Evolutionary conservation across 1,139 yeast species (phyloP).

Genomic region (Lodderomyces oxycetoniae): DNA sequence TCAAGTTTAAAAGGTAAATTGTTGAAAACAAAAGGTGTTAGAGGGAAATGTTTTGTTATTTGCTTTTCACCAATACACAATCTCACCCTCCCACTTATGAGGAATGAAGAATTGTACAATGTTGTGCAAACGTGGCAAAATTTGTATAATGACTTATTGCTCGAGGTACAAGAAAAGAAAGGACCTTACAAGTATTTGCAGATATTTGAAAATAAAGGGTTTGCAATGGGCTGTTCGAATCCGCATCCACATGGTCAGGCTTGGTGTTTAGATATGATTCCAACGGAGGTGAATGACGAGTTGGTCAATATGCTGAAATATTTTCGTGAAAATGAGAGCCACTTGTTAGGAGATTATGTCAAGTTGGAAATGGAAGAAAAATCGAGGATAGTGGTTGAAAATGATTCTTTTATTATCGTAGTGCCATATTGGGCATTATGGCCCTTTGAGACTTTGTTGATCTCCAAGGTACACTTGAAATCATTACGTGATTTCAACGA

Average conservation of each 20-base stretch:
- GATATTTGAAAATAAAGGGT: constrained; percentile 74
- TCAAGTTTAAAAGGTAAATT: constrained; percentile 37
- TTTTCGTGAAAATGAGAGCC: constrained; percentile 38
- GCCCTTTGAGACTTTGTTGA: constrained; percentile 71
- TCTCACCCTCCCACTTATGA: constrained; percentile 63
- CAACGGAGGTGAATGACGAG: constrained; percentile 66
- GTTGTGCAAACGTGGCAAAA: constrained; percentile 61
- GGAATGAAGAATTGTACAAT: constrained; percentile 31
- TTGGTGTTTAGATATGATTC: constrained; percentile 66
- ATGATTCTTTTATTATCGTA: constrained; percentile 62
- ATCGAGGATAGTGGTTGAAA: constrained; percentile 53
- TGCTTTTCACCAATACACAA: constrained; percentile 74
- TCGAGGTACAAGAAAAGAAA: constrained; percentile 32
- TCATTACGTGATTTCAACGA: constrained; percentile 48
- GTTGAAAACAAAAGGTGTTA: constrained; percentile 55
- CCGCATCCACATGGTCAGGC: constrained; percentile 83
- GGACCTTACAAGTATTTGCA: constrained; percentile 60
- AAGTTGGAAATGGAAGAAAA: constrained; percentile 48
- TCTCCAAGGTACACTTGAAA: constrained; percentile 51
- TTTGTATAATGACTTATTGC: constrained; percentile 41
- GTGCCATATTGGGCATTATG: constrained; percentile 84
- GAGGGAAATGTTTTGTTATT: constrained; percentile 67
- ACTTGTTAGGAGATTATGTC: constrained; percentile 64
- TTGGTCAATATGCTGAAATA: constrained; percentile 49
- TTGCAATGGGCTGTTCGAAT: constrained; percentile 79